Evolutionary conservation across 257 asterid species (phyloP).

Genomic region (Prunella vulgaris): DNA sequence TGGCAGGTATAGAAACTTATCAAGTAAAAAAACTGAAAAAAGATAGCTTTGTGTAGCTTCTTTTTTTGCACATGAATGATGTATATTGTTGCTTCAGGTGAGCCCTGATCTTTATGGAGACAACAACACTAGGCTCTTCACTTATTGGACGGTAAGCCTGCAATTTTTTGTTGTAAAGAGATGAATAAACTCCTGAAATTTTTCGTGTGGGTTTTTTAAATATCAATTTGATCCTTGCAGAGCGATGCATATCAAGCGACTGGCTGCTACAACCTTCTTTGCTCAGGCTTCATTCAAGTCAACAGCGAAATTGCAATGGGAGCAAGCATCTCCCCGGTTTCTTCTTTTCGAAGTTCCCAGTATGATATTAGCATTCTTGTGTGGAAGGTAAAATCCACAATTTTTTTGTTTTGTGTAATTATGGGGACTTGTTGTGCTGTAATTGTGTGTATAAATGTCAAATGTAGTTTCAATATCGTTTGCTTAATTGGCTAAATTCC

Average conservation of each 20-base stretch:
- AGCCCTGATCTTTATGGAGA: constrained; percentile 83
- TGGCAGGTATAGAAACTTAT: constrained; percentile 64
- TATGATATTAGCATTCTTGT: constrained; percentile 80
- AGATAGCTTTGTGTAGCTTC: neutral
- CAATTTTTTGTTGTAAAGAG: neutral
- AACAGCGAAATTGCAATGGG: constrained; percentile 89
- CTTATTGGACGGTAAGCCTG: constrained; percentile 77
- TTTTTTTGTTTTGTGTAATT: neutral
- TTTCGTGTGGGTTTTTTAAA: neutral
- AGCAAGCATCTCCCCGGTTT: constrained; percentile 94
- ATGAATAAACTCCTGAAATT: neutral
- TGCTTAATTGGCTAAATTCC: neutral
- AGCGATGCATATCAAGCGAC: constrained; percentile 97
- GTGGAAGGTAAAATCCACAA: constrained; percentile 80
- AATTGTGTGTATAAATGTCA: neutral
- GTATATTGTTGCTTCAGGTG: constrained; percentile 40
- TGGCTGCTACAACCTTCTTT: constrained; percentile 88
- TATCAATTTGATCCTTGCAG: constrained; percentile 31
- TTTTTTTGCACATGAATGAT: neutral
- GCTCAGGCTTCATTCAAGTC: constrained; percentile 92
- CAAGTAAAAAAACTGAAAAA: neutral
- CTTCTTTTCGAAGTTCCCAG: constrained; percentile 54
- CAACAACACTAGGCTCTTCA: constrained; percentile 78
- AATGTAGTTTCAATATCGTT: neutral
- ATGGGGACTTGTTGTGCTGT: constrained; percentile 1